Evolutionary conservation across 495 filamentous ascomycete species (phyloP).

Genomic region (Aspergillus affinis): DNA sequence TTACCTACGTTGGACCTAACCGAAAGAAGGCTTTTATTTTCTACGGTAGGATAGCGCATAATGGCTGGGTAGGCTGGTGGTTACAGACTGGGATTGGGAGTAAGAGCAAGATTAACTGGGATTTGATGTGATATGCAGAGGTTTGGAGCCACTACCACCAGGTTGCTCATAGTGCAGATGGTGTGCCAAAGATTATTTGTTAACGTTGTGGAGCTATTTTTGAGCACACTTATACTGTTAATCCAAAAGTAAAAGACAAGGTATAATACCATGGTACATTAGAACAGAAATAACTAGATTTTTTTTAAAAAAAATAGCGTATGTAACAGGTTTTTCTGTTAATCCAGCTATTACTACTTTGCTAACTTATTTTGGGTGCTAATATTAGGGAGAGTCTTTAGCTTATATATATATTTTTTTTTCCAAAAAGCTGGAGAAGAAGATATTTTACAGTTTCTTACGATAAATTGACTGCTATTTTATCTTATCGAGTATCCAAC

Average conservation of each 20-base stretch:
- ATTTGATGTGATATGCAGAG: conserved; percentile 5
- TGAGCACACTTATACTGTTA: conserved; percentile 10
- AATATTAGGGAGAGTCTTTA: background rate
- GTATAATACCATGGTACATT: conserved; percentile 13
- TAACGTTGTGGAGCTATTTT: conserved; percentile 5
- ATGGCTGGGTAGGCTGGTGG: conserved; percentile 9
- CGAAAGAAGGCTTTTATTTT: conserved; percentile 7
- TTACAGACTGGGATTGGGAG: conserved; percentile 8
- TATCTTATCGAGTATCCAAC: no score
- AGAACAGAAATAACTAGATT: conserved; percentile 5
- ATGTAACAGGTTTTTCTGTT: conserved; percentile 1
- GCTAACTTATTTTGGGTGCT: conserved; percentile 4
- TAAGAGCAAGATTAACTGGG: conserved; percentile 8
- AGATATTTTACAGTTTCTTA: no score
- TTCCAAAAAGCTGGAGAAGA: background rate
- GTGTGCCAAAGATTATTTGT: conserved; percentile 13
- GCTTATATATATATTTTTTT: conserved; percentile 7
- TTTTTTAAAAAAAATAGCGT: conserved; percentile 28
- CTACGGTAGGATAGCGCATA: conserved; percentile 14
- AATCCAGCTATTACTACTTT: conserved; percentile 1
- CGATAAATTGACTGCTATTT: no score
- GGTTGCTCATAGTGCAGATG: conserved; percentile 6
- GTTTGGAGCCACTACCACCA: conserved; percentile 9
- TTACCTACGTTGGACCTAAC: conserved; percentile 1
- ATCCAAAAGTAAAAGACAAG: conserved; percentile 1